These are phyloP conservation scores for Fusarium nodosum DNA, from an alignment of 2,329 filamentous ascomycete genomes.

Conservation along the genomic window DNA sequence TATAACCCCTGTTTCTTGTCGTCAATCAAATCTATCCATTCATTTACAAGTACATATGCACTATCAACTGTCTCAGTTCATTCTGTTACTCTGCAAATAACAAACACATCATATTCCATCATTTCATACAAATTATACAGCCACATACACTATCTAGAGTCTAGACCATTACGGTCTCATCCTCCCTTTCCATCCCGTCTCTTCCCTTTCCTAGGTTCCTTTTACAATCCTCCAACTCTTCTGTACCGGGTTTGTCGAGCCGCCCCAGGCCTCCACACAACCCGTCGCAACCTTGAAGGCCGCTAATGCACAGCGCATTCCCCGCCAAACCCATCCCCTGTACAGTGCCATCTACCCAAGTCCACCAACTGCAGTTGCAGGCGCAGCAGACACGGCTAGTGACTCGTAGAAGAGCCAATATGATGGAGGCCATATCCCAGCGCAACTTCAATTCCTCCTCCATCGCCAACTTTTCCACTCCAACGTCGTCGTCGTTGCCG, in stretches of 20 bases:
- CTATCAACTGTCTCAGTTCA: neutral
- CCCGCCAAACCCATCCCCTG: slow-evolving; percentile 37
- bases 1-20: slow-evolving; percentile 13
- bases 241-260: slow-evolving; percentile 22
- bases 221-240: slow-evolving; percentile 3
- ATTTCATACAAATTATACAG: slow-evolving; percentile 9
- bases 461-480: slow-evolving; percentile 43
- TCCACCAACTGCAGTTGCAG: slow-evolving; percentile 11
- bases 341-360: slow-evolving; percentile 33
- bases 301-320: slow-evolving; percentile 48
- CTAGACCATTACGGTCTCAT: slow-evolving; percentile 32
- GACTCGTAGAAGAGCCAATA: slow-evolving; percentile 27
- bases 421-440: slow-evolving; percentile 47
- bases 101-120: slow-evolving; percentile 5
- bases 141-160: slow-evolving; percentile 36
- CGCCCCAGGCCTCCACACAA: slow-evolving; percentile 35
- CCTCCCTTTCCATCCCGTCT: slow-evolving; percentile 18
- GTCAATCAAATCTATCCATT: slow-evolving; percentile 3
- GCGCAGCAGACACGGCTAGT: slow-evolving; percentile 18
- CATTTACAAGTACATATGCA: neutral
- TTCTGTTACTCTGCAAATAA: slow-evolving; percentile 3
- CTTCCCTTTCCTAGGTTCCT: neutral
- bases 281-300: slow-evolving; percentile 15
- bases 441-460: slow-evolving; percentile 48
- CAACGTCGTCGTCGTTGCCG: slow-evolving; percentile 26